Evolutionary conservation across 257 asterid genomes (phyloP), one percentile per base, ranked within the genome.

Genomic region (Mitragyna speciosa): DNA sequence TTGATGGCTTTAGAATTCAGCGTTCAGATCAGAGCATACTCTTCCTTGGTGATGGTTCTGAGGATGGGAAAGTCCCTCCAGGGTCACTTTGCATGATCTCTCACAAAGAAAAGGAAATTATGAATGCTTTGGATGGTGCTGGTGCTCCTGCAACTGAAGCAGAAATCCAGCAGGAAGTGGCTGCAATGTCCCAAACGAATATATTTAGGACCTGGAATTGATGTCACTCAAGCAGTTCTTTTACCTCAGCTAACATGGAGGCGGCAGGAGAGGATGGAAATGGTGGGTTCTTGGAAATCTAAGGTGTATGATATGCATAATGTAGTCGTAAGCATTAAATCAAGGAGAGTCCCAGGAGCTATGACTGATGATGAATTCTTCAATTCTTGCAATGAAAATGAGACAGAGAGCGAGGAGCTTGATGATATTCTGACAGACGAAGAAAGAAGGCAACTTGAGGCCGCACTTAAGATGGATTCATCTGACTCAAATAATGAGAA

Each of bases 31-130:
- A 96, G 90, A 96, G 95, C 81, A 71, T 96, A 88, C 86, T 96
- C 47, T 96, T 96, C 85, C 95, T 96, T 68, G 99, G 99, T 56
- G 98, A 96, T 86, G 99, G 99, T 69, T 93, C 97, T 3, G 98
- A 94, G 77, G 98, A 94, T 58, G 97, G 97, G 58, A 91, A 88
- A 81, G 90, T 94, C 45, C 89, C 94, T 76, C 89, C 90, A 0
- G 99, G 99, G 19, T 91, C 98, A 30, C 94, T 96, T 47, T 91
- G 97, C 82, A 90, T 96, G 92, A 83, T 96, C 41, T 82, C 94
- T 0, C 99, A 96, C 84, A 96, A 96, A 79, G 99, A 94, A 70
- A 94, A 90, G 81, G 97, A 96, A 89, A 86, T 92, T 12, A 92
- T 92, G 97, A 92, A 91, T 85, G 97, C 99, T n/a, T 86, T 94